Evolutionary conservation across 441 rosid genomes (phyloP), one percentile per base, ranked within the genome.

Genomic region (Populus hybrid): DNA sequence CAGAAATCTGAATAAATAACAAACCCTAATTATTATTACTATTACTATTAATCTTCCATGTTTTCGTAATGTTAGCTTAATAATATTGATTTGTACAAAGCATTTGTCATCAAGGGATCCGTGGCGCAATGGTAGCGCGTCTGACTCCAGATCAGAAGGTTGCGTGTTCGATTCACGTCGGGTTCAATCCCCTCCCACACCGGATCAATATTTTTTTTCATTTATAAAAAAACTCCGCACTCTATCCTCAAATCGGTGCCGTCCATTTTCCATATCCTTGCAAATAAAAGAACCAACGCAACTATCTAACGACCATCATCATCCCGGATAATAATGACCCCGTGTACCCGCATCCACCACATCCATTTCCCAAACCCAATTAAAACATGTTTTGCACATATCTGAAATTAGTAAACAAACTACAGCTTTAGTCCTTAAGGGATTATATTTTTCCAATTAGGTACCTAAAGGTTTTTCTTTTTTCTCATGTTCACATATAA

Each of bases 111-210:
- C 8, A 0, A 4, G 0, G 98, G 95, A 91, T 91, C 91, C 90
- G 95, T 90, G 97, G 98, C 92, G 94, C 95, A 91, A 92, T 88
- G 95, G 97, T 92, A 90, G 96, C 97, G 97, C 93, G 95, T 92
- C 95, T 88, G 97, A 93, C 98, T 94, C 96, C 96, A 88, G 95
- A 90, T 93, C 94, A 91, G 93, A 96, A 96, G 96, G 97, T 92
- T 94, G 94, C 94, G 93, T 89, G 97, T 91, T 91, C 89, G 94
- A 91, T 91, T 92, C 89, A 92, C 91, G 94, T 93, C 89, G 89
- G 89, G 94, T 90, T 90, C 97, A 90, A 87, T 5, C 24, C 23
- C 46, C 54, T 32, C 32, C 32, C 69, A 0, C 0, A 8, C 2
- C 0, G 34, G 26, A 14, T 57, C n/a, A 2, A 7, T 2, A 0